phyloP scores from a whole-genome alignment of 148 eudicot species.

The Polygonum aviculare region DNA sequence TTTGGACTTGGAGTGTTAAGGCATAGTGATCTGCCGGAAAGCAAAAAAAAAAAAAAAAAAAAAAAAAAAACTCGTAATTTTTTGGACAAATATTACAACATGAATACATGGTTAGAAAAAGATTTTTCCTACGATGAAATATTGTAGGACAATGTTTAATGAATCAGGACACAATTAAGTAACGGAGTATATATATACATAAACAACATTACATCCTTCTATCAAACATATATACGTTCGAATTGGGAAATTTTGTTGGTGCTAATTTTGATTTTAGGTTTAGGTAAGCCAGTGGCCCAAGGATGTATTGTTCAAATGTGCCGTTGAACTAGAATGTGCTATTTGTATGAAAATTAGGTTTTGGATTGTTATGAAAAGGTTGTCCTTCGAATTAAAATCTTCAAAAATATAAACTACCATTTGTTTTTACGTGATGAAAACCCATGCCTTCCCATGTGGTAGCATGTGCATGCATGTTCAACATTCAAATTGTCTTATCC shows the following conservation, averaged over 20 bases:
- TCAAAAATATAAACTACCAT: neutral
- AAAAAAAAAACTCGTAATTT: neutral
- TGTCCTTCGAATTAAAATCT: neutral
- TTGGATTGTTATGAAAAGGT: neutral
- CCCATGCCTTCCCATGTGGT: conserved; percentile 9
- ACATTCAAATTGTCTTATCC: conserved; percentile 6
- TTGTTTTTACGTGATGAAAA: neutral
- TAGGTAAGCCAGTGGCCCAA: neutral
- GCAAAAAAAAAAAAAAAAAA: neutral
- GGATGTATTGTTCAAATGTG: neutral
- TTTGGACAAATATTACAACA: no score
- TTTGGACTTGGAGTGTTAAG: neutral
- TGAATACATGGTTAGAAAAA: no score
- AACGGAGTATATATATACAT: no score
- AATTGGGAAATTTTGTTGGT: no score
- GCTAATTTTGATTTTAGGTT: neutral
- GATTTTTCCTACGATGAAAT: no score
- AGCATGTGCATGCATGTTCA: conserved; percentile 3
- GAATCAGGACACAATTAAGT: no score
- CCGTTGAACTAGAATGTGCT: neutral
- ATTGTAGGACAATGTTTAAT: no score
- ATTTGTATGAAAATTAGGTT: neutral
- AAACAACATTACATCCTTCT: no score
- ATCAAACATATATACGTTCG: no score
- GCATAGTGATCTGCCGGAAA: neutral